A percentile compares a stretch with the other conserved stretches of the same genome.
Conservation (phyloP, 225 moss, liverwort and hornwort species). For the Marchantia polymorpha region DNA sequence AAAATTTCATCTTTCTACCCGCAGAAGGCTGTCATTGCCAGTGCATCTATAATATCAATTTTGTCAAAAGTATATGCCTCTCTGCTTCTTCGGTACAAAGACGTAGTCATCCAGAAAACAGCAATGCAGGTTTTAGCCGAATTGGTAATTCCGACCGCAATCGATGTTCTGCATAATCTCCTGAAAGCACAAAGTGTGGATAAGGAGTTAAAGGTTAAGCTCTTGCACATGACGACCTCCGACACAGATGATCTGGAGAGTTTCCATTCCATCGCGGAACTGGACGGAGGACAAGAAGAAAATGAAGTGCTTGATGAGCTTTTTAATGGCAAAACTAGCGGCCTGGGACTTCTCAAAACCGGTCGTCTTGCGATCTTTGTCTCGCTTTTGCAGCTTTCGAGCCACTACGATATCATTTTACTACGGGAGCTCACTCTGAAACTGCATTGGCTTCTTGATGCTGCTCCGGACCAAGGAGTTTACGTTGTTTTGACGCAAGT, state of each 20-base stretch:
- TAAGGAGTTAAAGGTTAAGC: slow-evolving; percentile 44
- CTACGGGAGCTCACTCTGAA: slow-evolving; percentile 50
- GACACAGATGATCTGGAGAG: slow-evolving; percentile 44
- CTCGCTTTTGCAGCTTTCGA: slow-evolving; percentile 53
- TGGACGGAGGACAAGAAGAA: slow-evolving; percentile 48
- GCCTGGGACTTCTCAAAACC: slow-evolving; percentile 42
- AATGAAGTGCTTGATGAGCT: slow-evolving; percentile 49
- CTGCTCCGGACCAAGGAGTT: slow-evolving; percentile 57
- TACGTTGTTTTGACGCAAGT: slow-evolving; percentile 56
- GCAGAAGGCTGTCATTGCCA: slow-evolving; percentile 47
- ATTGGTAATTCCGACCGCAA: slow-evolving; percentile 53
- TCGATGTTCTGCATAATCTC: slow-evolving; percentile 51
- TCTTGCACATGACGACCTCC: slow-evolving; percentile 50
- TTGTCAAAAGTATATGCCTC: slow-evolving; percentile 54
- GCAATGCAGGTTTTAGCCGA: slow-evolving; percentile 61
- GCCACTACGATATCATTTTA: slow-evolving; percentile 39
- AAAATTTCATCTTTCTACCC: slow-evolving; percentile 65
- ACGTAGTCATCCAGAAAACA: slow-evolving; percentile 40
- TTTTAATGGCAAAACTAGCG: slow-evolving; percentile 48
- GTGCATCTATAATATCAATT: slow-evolving; percentile 43
- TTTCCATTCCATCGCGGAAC: slow-evolving; percentile 44
- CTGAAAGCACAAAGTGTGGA: slow-evolving; percentile 42
- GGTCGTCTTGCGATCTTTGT: slow-evolving; percentile 69
- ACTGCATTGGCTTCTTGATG: slow-evolving; percentile 69
- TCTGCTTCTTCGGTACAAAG: slow-evolving; percentile 47